Conservation (phyloP, 2,329 filamentous ascomycete species). For the Aspergillus awamori region DNA sequence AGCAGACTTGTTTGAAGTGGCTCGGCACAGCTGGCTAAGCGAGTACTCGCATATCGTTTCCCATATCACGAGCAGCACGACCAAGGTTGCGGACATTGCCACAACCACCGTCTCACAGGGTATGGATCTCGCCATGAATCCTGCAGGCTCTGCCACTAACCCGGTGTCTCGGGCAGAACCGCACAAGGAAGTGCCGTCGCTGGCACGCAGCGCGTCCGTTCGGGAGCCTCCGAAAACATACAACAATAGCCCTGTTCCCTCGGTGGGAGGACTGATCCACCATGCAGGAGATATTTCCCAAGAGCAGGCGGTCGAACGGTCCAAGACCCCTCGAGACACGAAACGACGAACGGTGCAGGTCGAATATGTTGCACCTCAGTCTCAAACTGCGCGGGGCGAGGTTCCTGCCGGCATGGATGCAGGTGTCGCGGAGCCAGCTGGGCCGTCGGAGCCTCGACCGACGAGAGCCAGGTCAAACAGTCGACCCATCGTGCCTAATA, state of each 20-base stretch:
- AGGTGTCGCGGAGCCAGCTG: conserved; percentile 22
- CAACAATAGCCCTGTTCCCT: conserved; percentile 47
- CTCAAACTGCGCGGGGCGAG: conserved; percentile 77
- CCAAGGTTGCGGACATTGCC: conserved; percentile 80
- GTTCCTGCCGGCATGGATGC: conserved; percentile 14
- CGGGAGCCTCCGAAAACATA: conserved; percentile 76
- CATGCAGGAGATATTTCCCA: conserved; percentile 75
- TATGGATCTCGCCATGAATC: conserved; percentile 37
- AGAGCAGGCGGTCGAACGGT: conserved; percentile 64
- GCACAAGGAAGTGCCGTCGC: conserved; percentile 59
- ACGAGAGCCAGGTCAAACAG: conserved; percentile 38
- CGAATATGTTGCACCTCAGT: conserved; percentile 92
- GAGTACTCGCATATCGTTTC: conserved; percentile 96
- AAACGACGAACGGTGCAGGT: conserved; percentile 96
- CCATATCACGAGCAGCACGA: conserved; percentile 95
- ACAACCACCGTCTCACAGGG: conserved; percentile 70
- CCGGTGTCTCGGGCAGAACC: conserved; percentile 43
- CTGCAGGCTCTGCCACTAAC: conserved; percentile 8
- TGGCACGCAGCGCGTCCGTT: conserved; percentile 89
- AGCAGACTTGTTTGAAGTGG: conserved; percentile 95
- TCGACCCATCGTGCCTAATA: conserved; percentile 15
- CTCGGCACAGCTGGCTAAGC: conserved; percentile 95
- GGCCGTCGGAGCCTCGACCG: conserved; percentile 44
- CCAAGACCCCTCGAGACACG: conserved; percentile 72
- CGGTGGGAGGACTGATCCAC: conserved; percentile 65